Percentiles rank a stretch among this genome's conserved stretches.
phyloP scores from a whole-genome alignment of 2,329 filamentous ascomycete species.

The Colletotrichum chlorophyti region DNA sequence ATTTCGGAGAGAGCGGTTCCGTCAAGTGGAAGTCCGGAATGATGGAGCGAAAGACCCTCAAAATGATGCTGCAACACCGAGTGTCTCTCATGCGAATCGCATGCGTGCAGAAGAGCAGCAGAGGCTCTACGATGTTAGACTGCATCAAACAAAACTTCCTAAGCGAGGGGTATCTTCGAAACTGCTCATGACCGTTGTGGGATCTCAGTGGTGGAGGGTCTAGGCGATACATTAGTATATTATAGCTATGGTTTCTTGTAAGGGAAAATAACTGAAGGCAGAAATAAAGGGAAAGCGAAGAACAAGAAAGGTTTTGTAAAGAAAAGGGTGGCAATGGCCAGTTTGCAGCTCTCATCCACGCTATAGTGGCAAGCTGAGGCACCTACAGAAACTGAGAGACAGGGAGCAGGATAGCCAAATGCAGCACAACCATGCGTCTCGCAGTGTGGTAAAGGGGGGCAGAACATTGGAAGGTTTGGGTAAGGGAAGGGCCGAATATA shows the following conservation, averaged over 20 bases:
- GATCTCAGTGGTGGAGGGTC: constrained; percentile 41
- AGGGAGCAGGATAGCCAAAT: background rate
- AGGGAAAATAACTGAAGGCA: background rate
- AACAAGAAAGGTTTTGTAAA: too few species aligned
- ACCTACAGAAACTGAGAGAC: background rate
- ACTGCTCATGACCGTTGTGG: constrained; percentile 36
- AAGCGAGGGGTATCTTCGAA: constrained; percentile 63
- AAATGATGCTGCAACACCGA: constrained; percentile 83
- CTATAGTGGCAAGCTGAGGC: background rate
- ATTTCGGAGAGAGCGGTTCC: constrained; percentile 36
- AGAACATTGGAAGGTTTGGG: background rate
- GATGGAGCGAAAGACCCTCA: constrained; percentile 85
- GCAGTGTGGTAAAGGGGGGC: background rate
- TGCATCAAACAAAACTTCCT: constrained; percentile 84
- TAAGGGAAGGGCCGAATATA: background rate
- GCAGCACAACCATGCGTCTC: background rate
- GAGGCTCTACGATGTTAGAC: constrained; percentile 80
- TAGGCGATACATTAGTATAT: constrained; percentile 25
- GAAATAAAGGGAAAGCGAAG: too few species aligned
- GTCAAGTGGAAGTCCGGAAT: constrained; percentile 73
- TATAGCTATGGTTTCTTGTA: background rate
- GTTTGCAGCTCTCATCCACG: too few species aligned
- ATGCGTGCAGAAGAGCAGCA: constrained; percentile 91
- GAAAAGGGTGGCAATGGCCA: too few species aligned
- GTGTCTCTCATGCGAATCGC: constrained; percentile 89